Base-by-base conservation (phyloP, 2,329 filamentous ascomycete genomes). In the Lithohypha guttulata region DNA sequence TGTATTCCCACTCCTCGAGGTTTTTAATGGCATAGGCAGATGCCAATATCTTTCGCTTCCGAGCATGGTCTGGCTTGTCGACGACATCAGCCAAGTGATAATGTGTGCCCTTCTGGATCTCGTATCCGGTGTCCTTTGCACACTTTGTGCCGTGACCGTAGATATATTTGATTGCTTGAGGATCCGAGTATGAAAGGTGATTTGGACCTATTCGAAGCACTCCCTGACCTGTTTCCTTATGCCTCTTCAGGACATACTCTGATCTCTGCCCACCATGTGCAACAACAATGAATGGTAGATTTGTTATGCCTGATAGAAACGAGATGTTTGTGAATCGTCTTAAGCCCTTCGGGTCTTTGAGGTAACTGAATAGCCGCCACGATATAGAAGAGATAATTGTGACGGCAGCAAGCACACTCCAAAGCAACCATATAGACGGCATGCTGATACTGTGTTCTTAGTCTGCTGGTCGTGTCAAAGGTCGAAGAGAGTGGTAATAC, bases 331-430 rank as follows among this genome's bases (percentile, higher is more conserved):
- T 65, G 34, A 66, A 71, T 49, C 59, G 62, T 6, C 69, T 61
- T 2, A 72, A 58, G 6, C 65, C 64, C 58, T 69, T 69, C 1
- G 55, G 51, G 48, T 70, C 67, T 17, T 56, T 55, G 41, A 68
- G 61, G 47, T 70, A 70, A 13, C 57, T 51, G 21, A 63, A 32
- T 15, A 40, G 7, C 20, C 37, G 29, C 37, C 37, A 40, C 27
- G 29, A 33, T 14, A 40, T 8, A 10, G 29, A 25, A 18, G 22
- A n/a, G 3, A 40, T 10, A 14, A 40, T 18, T 3, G 29, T 33
- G 14, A 33, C 13, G 6, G 19, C 37, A 18, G 15, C 22, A 6
- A 28, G 8, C 13, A 30, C 28, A 4, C 10, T 23, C 37, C 37
- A 40, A 8, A 40, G 5, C 13, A 34, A 17, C 29, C 29, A 33